These are phyloP conservation scores for Tuber borchii DNA, from an alignment of 495 filamentous ascomycete species.

Conservation along the genomic window DNA sequence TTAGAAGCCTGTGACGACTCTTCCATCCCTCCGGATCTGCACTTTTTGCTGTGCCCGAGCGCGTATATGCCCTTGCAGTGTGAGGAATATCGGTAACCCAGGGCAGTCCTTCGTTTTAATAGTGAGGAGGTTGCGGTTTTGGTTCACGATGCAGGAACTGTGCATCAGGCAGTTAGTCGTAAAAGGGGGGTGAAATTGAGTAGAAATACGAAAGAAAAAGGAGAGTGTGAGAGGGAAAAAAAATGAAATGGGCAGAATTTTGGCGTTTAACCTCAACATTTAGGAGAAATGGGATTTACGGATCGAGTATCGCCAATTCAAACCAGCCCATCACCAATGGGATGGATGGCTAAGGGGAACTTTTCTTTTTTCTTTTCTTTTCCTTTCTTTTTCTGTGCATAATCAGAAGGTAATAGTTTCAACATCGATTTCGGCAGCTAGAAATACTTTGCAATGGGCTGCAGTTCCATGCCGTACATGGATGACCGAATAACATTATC, in stretches of 20 bases:
- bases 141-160: not conserved
- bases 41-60: not conserved
- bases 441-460: not conserved
- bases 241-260: not conserved
- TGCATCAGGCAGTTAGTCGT: not conserved
- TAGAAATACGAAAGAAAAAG: not conserved
- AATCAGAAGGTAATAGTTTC: not conserved
- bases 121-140: conserved; percentile 5
- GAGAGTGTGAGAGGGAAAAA: not conserved
- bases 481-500: not conserved
- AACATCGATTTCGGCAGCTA: not conserved
- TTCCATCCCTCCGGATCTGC: not conserved
- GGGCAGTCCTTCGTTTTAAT: not conserved
- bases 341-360: not conserved
- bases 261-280: not conserved
- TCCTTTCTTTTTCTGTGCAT: not conserved
- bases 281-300: not conserved
- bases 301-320: not conserved
- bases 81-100: not conserved
- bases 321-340: not conserved
- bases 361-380: not conserved
- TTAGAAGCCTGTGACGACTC: not conserved
- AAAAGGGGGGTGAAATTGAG: not conserved
- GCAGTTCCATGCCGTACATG: not conserved
- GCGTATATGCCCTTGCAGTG: not conserved